Evolutionary conservation across 169 alveolate genomes (phyloP).

Genomic region (Pseudocohnilembus persalinus): DNA sequence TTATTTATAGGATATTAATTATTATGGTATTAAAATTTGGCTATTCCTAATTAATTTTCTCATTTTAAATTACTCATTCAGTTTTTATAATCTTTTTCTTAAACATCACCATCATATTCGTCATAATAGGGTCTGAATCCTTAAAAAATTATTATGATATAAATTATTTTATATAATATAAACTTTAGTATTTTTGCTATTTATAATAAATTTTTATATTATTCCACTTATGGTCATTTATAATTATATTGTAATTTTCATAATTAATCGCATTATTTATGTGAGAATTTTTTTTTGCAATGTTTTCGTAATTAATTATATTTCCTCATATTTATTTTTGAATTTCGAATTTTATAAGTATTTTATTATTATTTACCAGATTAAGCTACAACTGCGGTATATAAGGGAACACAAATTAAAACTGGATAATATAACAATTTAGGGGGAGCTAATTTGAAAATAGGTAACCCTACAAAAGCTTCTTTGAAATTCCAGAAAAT

Average conservation of each 20-base stretch:
- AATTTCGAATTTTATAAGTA: background rate
- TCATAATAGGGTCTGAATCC: slow-evolving; percentile 18
- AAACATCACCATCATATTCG: slow-evolving; percentile 26
- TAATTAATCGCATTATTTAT: no score
- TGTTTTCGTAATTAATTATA: background rate
- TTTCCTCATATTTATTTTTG: background rate
- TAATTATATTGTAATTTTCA: background rate
- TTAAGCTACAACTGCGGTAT: background rate
- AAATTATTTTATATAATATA: no score
- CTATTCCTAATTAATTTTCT: no score
- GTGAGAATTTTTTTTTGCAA: background rate
- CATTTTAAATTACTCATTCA: no score
- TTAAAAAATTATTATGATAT: background rate
- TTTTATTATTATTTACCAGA: background rate
- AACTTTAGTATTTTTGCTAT: background rate
- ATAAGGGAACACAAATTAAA: slow-evolving; percentile 21
- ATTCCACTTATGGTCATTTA: background rate
- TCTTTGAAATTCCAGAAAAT: slow-evolving; percentile 25
- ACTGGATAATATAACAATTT: slow-evolving; percentile 10
- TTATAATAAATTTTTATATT: no score
- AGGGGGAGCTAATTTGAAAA: slow-evolving; percentile 13
- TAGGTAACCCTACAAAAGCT: slow-evolving; percentile 24
- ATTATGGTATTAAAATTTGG: no score
- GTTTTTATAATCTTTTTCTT: background rate
- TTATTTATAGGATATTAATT: no score